Evolutionary conservation across 768 basidiomycete genomes (phyloP), one percentile per base, ranked within the genome.

Genomic region (Candolleomyces aberdarensis): DNA sequence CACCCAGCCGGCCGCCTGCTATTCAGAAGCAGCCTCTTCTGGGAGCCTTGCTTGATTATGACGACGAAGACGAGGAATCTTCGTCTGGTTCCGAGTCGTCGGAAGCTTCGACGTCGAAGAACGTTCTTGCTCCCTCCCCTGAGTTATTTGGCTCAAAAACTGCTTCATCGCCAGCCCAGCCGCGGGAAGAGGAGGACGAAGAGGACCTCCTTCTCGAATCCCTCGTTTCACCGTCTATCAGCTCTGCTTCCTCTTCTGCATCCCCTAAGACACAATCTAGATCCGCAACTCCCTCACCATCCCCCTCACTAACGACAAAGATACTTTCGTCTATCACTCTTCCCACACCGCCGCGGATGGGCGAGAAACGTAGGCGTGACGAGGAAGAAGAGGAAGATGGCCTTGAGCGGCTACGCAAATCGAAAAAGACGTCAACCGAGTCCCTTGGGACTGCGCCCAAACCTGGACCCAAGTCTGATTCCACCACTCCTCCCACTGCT

Each of bases 321-420:
- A 73, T 70, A 60, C 64, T 56, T 11, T 36, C 54, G 1, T 56
- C 54, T 17, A 17, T 39, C 22, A 39, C 39, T 36, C 36, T 56
- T 19, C 47, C 79, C 57, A 78, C 76, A 1, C 73, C 79, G 3
- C 75, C 85, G 71, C 81, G 85, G 49, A 76, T 86, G 55, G 77
- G 84, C 22, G 88, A 88, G 69, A 92, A 93, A 72, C 82, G 91
- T 62, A 79, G 86, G 68, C 76, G 91, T 67, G 83, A 82, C 39
- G 86, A 85, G 4, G 91, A 90, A 36, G 89, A 92, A 44, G 89
- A 91, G 47, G 87, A 86, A 59, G 82, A 91, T 59, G 85, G 85
- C 67, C 71, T 83, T 52, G 85, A 82, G 57, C 83, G 84, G 53
- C 77, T 92, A 52, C 80, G 80, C 59, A 91, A 86, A 69, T 67